Percentiles rank a stretch among this genome's conserved stretches.
These are phyloP conservation scores for Sporobolomyces roseus DNA, from an alignment of 768 basidiomycete species.

Conservation along the genomic window DNA sequence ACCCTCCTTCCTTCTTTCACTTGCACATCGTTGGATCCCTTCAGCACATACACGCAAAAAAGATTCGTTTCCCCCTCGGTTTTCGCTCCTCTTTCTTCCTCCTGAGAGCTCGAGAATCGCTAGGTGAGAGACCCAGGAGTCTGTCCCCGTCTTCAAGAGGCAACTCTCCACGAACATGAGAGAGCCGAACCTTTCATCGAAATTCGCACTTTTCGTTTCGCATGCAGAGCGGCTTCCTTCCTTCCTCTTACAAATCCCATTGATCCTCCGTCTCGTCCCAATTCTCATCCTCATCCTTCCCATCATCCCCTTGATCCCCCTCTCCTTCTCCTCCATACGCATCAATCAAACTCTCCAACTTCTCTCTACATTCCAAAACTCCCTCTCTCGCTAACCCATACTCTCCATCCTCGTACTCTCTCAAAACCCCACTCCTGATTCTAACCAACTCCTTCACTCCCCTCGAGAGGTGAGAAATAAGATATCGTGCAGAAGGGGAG, in stretches of 20 bases:
- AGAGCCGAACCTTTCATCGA: too few species aligned
- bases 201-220: too few species aligned
- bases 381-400: constrained; percentile 33
- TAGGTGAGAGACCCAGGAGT: too few species aligned
- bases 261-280: constrained; percentile 18
- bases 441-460: constrained; percentile 26
- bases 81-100: too few species aligned
- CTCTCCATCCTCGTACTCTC: constrained; percentile 36
- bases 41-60: too few species aligned
- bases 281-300: constrained; percentile 24
- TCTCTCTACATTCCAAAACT: constrained; percentile 17
- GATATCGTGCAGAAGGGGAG: constrained; percentile 2
- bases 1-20: not conserved
- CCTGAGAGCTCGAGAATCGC: too few species aligned
- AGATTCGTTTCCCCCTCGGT: too few species aligned
- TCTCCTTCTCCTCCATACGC: constrained; percentile 5
- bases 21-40: too few species aligned
- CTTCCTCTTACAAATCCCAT: constrained; percentile 13
- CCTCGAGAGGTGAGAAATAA: not conserved
- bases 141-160: too few species aligned
- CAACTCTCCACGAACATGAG: too few species aligned
- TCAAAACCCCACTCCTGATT: not conserved
- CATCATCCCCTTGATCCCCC: constrained; percentile 21
- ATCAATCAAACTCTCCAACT: constrained; percentile 30
- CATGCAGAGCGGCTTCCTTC: too few species aligned